Evolutionary conservation across 1,284 basidiomycete genomes (phyloP).

Genomic region (Cryptococcus hybrid): DNA sequence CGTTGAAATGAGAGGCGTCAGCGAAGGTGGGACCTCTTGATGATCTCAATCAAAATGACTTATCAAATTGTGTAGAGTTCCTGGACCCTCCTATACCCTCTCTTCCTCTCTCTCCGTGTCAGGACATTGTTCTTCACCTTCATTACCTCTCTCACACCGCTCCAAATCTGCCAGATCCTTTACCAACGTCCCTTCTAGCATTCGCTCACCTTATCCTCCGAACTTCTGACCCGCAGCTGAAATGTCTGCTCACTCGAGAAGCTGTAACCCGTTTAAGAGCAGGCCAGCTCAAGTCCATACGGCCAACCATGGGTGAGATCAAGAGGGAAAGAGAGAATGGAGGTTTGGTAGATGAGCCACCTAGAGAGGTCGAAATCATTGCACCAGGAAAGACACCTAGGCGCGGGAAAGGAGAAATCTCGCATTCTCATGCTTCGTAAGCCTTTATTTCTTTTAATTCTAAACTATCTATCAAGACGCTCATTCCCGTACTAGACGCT

Average conservation of each 20-base stretch:
- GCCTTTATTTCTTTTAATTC: slow-evolving; percentile 3
- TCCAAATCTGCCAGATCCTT: slow-evolving; percentile 18
- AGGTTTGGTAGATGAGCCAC: slow-evolving; percentile 61
- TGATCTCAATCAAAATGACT: neutral
- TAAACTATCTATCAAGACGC: neutral
- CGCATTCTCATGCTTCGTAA: slow-evolving; percentile 69
- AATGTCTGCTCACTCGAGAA: slow-evolving; percentile 46
- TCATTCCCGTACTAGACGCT: slow-evolving; percentile 49
- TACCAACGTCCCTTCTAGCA: slow-evolving; percentile 42
- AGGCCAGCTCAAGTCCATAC: slow-evolving; percentile 35
- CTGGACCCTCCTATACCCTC: slow-evolving; percentile 61
- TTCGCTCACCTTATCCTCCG: slow-evolving; percentile 49
- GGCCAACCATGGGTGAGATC: slow-evolving; percentile 35
- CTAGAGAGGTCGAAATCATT: slow-evolving; percentile 64
- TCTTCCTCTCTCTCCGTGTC: slow-evolving; percentile 16
- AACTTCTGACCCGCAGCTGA: slow-evolving; percentile 44
- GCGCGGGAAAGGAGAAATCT: slow-evolving; percentile 59
- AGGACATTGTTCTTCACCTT: slow-evolving; percentile 8
- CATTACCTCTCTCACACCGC: slow-evolving; percentile 8
- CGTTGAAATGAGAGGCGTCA: slow-evolving; percentile 73
- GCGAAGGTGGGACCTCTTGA: slow-evolving; percentile 60
- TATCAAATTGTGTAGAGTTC: slow-evolving; percentile 56
- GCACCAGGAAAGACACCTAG: slow-evolving; percentile 55
- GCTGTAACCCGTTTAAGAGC: slow-evolving; percentile 36
- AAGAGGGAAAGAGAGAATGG: slow-evolving; percentile 21